Percentiles rank a stretch among this genome's conserved stretches.
Conservation (phyloP, 208 protist species). For the Herpetomonas tarakana region DNA sequence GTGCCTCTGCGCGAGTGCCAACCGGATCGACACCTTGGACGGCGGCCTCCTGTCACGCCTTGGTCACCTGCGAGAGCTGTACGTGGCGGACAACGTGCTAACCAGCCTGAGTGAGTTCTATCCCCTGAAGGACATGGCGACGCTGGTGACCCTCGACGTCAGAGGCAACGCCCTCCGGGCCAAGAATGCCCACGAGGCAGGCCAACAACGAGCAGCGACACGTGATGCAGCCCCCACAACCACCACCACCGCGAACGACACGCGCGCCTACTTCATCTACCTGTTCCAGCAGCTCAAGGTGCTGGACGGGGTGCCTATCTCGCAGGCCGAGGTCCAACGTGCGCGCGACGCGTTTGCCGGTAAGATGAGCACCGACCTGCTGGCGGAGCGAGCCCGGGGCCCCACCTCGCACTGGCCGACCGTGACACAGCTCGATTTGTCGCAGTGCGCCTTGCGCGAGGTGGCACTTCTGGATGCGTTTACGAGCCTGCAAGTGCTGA, state of each 20-base stretch:
- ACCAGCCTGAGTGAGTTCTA: constrained; percentile 64
- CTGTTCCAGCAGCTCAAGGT: constrained; percentile 92
- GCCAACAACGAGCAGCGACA: constrained; percentile 4
- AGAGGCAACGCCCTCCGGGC: constrained; percentile 71
- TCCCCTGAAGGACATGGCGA: constrained; percentile 60
- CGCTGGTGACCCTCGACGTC: constrained; percentile 91
- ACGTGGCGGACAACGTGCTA: constrained; percentile 86
- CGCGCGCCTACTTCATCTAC: constrained; percentile 88
- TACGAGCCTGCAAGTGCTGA: constrained; percentile 49
- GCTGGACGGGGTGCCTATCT: constrained; percentile 73
- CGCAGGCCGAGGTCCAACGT: constrained; percentile 38
- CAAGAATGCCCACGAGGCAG: constrained; percentile 6
- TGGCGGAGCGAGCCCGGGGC: constrained; percentile 51
- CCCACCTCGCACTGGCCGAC: constrained; percentile 32
- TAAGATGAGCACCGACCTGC: constrained; percentile 71
- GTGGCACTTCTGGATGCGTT: constrained; percentile 66
- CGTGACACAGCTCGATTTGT: constrained; percentile 67
- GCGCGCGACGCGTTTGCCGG: constrained; percentile 74
- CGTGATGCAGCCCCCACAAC: not conserved
- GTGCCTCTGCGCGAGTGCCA: constrained; percentile 87
- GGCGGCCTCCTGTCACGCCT: constrained; percentile 28
- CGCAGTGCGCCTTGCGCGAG: constrained; percentile 73
- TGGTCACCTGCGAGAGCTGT: constrained; percentile 70
- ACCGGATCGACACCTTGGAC: constrained; percentile 67
- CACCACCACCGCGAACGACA: constrained; percentile 26